Evolutionary conservation across 495 filamentous ascomycete genomes (phyloP), one percentile per base, ranked within the genome.

Genomic region (Ramalina intermedia): DNA sequence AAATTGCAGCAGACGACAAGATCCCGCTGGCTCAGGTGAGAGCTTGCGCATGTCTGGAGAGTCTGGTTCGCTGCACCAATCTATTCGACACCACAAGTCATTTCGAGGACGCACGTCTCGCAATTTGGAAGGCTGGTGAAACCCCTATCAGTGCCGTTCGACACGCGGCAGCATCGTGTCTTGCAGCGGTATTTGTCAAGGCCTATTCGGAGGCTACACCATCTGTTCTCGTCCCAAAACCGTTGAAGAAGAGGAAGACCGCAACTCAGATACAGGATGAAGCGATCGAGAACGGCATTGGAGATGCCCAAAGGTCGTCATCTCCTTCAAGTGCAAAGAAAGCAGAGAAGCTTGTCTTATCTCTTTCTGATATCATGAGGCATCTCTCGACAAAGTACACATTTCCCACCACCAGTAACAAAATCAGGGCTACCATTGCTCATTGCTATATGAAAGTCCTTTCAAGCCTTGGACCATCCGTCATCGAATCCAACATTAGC

Each of bases 11-110:
- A 1, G 69, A 72, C 38, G 91, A 96, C 61, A 96, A 89, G 61
- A 81, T 87, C 9, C 74, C 79, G 5, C 72, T 93, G 39, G 87
- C 86, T 21, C 81, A 96, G 60, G 74, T 82, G 12, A 77, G 78
- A 49, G 85, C 87, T 12, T 94, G 84, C 55, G 75, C 78, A 48
- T 94, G 87, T 58, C 62, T 96, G 48, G 84, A 86, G 58, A 70
- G 79, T 41, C 64, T 96, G 46, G 65, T 84, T 27, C 79, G 70
- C 42, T 64, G 69, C 44, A 95, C 88, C 0, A 66, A 72, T 0
- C 90, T 80, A 55, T 96, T 96, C 58, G 83, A 91, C 53, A 93
- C 91, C 59, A 75, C 81, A n/a, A 80, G 72, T 62, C 93, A 99
- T 58, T 95, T 91, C 56, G 91, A 96, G 44, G 85, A 78, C 47